phyloP scores from a whole-genome alignment of 345 rosid genomes.

The Eucalyptus sideroxylon region DNA sequence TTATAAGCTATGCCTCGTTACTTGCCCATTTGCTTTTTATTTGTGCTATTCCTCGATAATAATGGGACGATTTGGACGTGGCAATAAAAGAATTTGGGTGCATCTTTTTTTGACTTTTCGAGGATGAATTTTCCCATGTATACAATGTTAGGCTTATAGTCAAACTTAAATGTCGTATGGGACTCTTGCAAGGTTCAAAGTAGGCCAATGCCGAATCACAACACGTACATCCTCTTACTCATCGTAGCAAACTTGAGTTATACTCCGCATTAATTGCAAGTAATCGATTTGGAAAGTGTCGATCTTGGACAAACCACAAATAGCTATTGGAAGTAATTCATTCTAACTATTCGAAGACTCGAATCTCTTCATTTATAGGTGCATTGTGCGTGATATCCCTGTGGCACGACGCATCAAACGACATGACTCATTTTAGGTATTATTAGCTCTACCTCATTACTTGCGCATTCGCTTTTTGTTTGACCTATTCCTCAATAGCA shows the following conservation, averaged over 20 bases:
- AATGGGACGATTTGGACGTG: accelerated
- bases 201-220: not conserved
- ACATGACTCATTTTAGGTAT: accelerated
- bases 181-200: not conserved
- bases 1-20: not conserved
- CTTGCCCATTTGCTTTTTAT: not conserved
- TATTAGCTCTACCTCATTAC: not conserved
- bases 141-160: not conserved
- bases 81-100: not conserved
- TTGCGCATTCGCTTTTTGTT: not conserved
- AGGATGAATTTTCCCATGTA: not conserved
- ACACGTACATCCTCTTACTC: not conserved
- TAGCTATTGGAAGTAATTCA: not conserved
- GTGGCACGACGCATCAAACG: not conserved
- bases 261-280: not conserved
- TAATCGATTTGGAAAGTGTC: not conserved
- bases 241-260: not conserved
- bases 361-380: not conserved
- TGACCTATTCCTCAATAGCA: not conserved
- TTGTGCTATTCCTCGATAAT: not conserved
- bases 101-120: not conserved
- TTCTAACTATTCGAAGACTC: not conserved
- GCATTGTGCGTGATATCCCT: not conserved
- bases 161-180: not conserved
- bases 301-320: not conserved